A percentile compares a stretch with the other conserved stretches of the same genome.
These are phyloP conservation scores for Leptoxyphium fumago DNA, from an alignment of 2,329 filamentous ascomycete genomes.

Conservation along the genomic window DNA sequence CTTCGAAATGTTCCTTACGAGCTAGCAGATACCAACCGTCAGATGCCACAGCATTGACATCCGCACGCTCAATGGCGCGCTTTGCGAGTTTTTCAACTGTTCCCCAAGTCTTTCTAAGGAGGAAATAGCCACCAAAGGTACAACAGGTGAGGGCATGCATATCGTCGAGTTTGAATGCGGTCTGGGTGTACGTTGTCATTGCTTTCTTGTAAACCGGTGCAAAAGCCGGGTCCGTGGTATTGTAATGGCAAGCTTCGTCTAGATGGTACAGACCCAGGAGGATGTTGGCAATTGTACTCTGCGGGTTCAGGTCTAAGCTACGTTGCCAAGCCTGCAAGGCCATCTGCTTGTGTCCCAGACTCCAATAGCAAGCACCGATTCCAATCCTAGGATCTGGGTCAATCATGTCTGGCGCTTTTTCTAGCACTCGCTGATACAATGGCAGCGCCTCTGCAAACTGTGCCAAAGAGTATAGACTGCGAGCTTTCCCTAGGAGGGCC, in stretches of 20 bases:
- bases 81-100: conserved; percentile 78
- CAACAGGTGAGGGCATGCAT: conserved; percentile 79
- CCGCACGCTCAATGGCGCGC: conserved; percentile 88
- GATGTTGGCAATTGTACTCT: conserved; percentile 82
- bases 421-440: conserved; percentile 73
- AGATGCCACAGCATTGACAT: conserved; percentile 90
- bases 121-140: conserved; percentile 80
- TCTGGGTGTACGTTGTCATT: conserved; percentile 88
- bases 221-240: conserved; percentile 75
- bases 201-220: conserved; percentile 75
- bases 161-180: conserved; percentile 85
- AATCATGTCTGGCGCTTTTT: conserved; percentile 70
- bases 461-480: conserved; percentile 71
- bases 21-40: conserved; percentile 96
- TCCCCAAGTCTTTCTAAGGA: conserved; percentile 63
- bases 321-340: conserved; percentile 85
- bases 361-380: conserved; percentile 95
- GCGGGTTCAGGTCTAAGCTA: conserved; percentile 63
- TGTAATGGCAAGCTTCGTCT: conserved; percentile 67
- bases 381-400: conserved; percentile 94
- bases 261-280: conserved; percentile 83
- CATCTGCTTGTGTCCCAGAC: conserved; percentile 85
- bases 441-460: conserved; percentile 73
- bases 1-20: conserved; percentile 74
- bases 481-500: conserved; percentile 77